Evolutionary conservation across 2,329 filamentous ascomycete genomes (phyloP), one percentile per base, ranked within the genome.

Genomic region (Pseudovirgaria hyperparasitica): DNA sequence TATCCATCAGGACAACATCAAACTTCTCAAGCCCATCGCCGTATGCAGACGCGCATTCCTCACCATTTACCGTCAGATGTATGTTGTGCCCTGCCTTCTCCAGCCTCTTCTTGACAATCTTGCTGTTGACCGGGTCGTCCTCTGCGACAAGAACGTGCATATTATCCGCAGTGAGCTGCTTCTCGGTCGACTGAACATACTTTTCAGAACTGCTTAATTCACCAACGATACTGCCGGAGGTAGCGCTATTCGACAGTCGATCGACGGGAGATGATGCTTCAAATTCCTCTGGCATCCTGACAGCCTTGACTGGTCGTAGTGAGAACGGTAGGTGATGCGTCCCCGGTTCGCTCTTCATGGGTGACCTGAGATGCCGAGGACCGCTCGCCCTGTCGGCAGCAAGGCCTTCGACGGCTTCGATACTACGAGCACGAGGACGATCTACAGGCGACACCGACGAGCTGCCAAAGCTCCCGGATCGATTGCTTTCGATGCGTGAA

Each of bases 1-100:
- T 84, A 46, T 92, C 85, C 85, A 92, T 92, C 35, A 93, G 62
- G 25, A 93, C 64, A 5, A 84, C 75, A 48, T 92, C 82, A 43
- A 81, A 90, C 13, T 57, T 55, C 15, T 50, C 50, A 1, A 74
- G 62, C 26, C 64, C 66, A 23, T 82, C 76, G 26, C 64, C 66
- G 48, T 81, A 86, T 4, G 72, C 64, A 26, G 65, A 63, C 5
- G 81, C 76, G 43, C 85, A 93, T 43, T 92, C 82, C 45, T 90
- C 79, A 6, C 85, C 85, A 35, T 92, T 92, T 19, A 79, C 65
- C 0, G 82, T 82, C 37, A 86, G 64, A 19, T 67, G 58, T 0
- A 90, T 77, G 1, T 65, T 54, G 37, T 92, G 81, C 0, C 81
- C 79, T 2, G 72, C 54, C 42, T 80, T 85, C 45, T 90, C 78